Conservation (phyloP, 2,329 filamentous ascomycete species). For the Cytospora mali region DNA sequence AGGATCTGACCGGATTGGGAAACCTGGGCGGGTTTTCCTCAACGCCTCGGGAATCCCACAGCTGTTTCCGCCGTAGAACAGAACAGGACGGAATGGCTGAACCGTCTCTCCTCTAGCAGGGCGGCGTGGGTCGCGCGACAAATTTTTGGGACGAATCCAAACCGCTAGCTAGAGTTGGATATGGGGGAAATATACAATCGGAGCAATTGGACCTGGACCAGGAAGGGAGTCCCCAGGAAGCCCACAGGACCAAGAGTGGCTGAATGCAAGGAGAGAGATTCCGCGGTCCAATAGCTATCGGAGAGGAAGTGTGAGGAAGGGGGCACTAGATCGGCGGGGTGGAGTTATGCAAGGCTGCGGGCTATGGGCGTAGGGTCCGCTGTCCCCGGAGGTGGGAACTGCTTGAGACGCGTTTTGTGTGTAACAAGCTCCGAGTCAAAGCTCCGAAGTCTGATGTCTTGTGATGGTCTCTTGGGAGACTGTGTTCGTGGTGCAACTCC, state of each 20-base stretch:
- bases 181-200: neutral
- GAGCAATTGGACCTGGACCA: neutral
- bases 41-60: neutral
- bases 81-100: slow-evolving; percentile 15
- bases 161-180: neutral
- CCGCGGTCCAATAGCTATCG: neutral
- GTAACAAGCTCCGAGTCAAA: neutral
- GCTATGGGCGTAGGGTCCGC: neutral
- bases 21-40: slow-evolving; percentile 1
- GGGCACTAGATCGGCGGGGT: neutral
- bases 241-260: neutral
- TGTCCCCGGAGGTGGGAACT: neutral
- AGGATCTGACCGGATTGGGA: neutral
- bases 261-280: neutral
- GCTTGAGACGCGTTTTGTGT: neutral
- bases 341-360: slow-evolving; percentile 2
- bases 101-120: neutral
- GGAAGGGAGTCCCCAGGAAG: neutral
- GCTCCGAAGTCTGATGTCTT: no score
- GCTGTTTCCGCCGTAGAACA: slow-evolving; percentile 10
- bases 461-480: neutral
- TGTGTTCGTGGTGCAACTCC: slow-evolving; percentile 2
- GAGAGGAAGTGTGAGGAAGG: neutral
- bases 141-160: neutral
- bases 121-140: neutral